A percentile compares a stretch with the other conserved stretches of the same genome.
Evolutionary conservation across 2,329 filamentous ascomycete species (phyloP).

Genomic region (Aureobasidium sp.): DNA sequence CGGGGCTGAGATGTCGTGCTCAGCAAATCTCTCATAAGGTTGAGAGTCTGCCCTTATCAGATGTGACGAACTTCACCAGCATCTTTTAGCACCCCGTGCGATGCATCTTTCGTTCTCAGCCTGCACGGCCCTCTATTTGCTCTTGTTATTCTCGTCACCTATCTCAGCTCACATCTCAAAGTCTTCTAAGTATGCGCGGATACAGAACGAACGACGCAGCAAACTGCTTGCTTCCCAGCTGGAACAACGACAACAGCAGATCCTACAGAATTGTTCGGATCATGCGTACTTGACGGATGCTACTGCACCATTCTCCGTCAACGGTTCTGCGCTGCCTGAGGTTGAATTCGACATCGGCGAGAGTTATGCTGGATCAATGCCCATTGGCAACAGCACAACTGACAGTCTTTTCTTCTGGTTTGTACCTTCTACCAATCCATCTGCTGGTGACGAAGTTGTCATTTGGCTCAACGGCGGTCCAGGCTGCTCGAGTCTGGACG

Average conservation of each 20-base stretch:
- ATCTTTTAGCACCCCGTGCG: not conserved
- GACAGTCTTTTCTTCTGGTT: conserved; percentile 44
- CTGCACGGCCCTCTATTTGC: not conserved
- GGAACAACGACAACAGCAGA: not conserved
- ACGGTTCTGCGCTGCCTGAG: conserved; percentile 27
- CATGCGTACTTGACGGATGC: not conserved
- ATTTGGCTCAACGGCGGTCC: conserved; percentile 35
- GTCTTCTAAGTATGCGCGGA: not conserved
- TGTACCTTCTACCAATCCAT: conserved; percentile 40
- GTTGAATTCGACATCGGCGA: conserved; percentile 41
- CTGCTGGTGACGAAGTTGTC: conserved; percentile 35
- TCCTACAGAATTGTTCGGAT: not conserved
- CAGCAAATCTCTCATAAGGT: not conserved
- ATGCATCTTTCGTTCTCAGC: not conserved
- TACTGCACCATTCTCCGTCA: conserved; percentile 22
- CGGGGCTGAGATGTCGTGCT: not conserved
- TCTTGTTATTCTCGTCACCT: not conserved
- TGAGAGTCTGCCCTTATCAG: not conserved
- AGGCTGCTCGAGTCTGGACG: conserved; percentile 37
- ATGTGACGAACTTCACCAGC: not conserved
- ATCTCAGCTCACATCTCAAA: not conserved
- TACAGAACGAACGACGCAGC: not conserved
- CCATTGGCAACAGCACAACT: conserved; percentile 24
- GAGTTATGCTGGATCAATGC: conserved; percentile 33
- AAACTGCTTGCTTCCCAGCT: not conserved